Evolutionary conservation across 345 rosid genomes (phyloP), one percentile per base, ranked within the genome.

Genomic region (Ceriops tagal): DNA sequence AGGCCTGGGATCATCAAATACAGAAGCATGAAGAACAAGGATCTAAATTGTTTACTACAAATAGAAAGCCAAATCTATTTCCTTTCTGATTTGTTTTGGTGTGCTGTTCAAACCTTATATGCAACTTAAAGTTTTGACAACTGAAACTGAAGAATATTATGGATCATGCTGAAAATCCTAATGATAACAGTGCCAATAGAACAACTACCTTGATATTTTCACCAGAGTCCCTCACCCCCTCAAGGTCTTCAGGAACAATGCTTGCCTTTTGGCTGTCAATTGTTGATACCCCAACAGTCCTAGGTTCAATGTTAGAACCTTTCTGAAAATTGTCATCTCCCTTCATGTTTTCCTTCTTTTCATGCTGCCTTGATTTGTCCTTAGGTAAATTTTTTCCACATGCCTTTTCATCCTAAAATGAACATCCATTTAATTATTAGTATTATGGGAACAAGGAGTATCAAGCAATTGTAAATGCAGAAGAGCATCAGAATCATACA

Each of bases 201-300:
- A 30, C 53, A 27, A 63, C 63, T 89, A 90, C 98, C 97, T 86
- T 80, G 52, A 72, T 62, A 60, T 73, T 78, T 78, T 76, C 78
- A 34, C 73, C 69, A 66, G 64, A 77, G 75, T 59, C 28, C 53
- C 69, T 71, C 51, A 82, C 77, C 2, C 30, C 67, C 35, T 69
- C 68, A 62, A 13, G 28, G 49, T 64, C 76, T 76, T 78, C 79
- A 64, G 46, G 32, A 61, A 61, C 65, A 61, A 65, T 70, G 68
- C 69, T 75, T 28, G 72, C 71, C 35, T 83, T 79, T 72, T 66
- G 69, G 62, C 77, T 64, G 57, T 73, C 80, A 79, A 65, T 74
- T 57, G 71, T 74, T 68, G 81, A 77, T 61, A 56, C 74, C 69
- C 28, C 28, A 18, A 61, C 37, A 47, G 55, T 67, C 55, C 66